Percentiles rank a stretch among this genome's conserved stretches.
phyloP scores from a whole-genome alignment of 257 asterid species.

The Ocimum tenuiflorum region DNA sequence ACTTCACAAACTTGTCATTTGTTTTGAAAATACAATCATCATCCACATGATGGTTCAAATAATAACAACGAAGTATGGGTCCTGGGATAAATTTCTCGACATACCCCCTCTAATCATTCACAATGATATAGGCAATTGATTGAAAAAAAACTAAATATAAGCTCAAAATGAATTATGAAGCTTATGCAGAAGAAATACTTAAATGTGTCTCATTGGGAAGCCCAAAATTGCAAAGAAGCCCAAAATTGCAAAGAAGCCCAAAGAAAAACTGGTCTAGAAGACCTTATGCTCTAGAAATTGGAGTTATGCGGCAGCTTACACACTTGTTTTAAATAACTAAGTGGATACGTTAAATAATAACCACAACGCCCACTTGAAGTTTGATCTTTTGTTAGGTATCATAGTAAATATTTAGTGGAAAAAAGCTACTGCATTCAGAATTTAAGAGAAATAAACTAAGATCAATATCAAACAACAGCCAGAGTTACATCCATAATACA shows the following conservation, averaged over 20 bases:
- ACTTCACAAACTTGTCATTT: constrained; percentile 10
- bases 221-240: too few relatives aligned
- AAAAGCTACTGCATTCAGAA: not conserved
- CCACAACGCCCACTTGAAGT: not conserved
- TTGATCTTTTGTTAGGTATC: not conserved
- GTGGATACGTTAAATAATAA: not conserved
- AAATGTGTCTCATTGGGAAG: too few relatives aligned
- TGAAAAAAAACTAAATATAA: too few relatives aligned
- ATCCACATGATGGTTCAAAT: not conserved
- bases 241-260: too few relatives aligned
- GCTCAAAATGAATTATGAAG: too few relatives aligned
- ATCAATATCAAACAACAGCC: not conserved
- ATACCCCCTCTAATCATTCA: too few relatives aligned
- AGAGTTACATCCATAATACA: not conserved
- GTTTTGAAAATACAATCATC: not conserved
- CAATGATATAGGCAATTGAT: too few relatives aligned
- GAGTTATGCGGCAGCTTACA: not conserved
- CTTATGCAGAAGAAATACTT: too few relatives aligned
- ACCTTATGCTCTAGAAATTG: not conserved
- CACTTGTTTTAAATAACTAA: not conserved
- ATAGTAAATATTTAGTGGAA: not conserved
- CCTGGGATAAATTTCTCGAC: too few relatives aligned
- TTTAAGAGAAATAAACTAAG: not conserved
- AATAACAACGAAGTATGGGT: not conserved
- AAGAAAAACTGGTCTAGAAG: too few relatives aligned